Base-by-base conservation (phyloP, 2,329 filamentous ascomycete species). In the Penicillium decumbens region DNA sequence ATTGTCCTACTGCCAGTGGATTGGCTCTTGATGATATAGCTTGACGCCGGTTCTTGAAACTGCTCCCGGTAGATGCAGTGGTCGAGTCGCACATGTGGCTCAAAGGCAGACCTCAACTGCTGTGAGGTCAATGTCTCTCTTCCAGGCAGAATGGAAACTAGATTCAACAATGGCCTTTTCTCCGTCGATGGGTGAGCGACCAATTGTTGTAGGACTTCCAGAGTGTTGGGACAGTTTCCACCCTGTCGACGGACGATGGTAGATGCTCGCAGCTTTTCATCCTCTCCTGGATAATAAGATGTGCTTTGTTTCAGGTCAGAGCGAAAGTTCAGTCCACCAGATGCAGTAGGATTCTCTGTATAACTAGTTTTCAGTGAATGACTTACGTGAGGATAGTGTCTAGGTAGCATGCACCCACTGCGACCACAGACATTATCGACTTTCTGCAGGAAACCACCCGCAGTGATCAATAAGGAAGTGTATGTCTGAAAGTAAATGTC, bases 191-290 rank as follows among this genome's bases (percentile, higher is more conserved):
- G 24, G 39, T 57, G 33, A 30, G 54, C 46, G 10, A 82, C 60
- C 15, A 88, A 75, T 64, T 89, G 84, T 53, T 81, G 77, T 24
- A 90, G 72, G 7, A 90, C 85, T 63, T 89, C 79, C 29, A 89
- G 77, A 3, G 81, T 80, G 65, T 90, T 90, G 23, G 83, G 79
- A 54, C 83, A 83, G 66, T 90, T 91, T 28, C 87, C 87, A 45
- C 87, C 87, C 24, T 85, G 79, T 27, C 86, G 80, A 38, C 77
- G 77, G 30, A 73, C 70, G 47, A 86, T 65, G 23, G 64, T 74
- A 2, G 79, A 79, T 15, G 87, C 85, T 28, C 86, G 83, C 35
- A 88, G 74, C 68, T 90, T 90, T 41, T 81, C 78, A 72, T 91
- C 87, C 70, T 90, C 86, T 6, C 69, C 68, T 1, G 86, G 86